These are phyloP conservation scores for Phytophthora constricta DNA, from an alignment of 352 stramenopile genomes.

Conservation along the genomic window DNA sequence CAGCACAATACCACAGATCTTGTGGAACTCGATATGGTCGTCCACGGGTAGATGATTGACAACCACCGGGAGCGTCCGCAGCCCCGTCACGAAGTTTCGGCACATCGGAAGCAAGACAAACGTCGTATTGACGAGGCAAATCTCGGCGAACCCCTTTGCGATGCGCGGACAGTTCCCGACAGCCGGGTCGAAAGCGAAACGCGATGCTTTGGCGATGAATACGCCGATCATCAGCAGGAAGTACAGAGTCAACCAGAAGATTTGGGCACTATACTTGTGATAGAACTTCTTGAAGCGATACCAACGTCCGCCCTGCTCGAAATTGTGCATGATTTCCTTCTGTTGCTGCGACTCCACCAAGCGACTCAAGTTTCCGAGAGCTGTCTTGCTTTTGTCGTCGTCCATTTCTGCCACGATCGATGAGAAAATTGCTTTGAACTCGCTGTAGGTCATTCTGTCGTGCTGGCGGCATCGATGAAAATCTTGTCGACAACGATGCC, in stretches of 20 bases:
- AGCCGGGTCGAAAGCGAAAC: constrained; percentile 50
- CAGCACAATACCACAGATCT: constrained; percentile 78
- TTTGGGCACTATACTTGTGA: constrained; percentile 55
- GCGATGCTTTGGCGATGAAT: constrained; percentile 55
- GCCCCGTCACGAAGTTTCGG: constrained; percentile 63
- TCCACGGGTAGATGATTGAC: constrained; percentile 66
- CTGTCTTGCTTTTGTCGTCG: constrained; percentile 28
- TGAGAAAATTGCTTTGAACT: constrained; percentile 59
- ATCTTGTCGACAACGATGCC: constrained; percentile 57
- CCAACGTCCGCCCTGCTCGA: constrained; percentile 25
- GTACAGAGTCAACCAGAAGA: constrained; percentile 60
- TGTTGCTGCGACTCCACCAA: constrained; percentile 9
- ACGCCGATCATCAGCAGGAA: constrained; percentile 46
- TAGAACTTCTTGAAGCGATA: constrained; percentile 43
- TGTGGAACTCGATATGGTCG: constrained; percentile 75
- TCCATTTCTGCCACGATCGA: constrained; percentile 36
- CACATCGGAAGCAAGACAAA: constrained; percentile 83
- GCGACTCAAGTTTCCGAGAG: constrained; percentile 10
- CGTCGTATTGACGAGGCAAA: constrained; percentile 77
- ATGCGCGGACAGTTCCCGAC: constrained; percentile 61
- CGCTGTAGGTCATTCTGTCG: constrained; percentile 58
- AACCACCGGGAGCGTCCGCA: constrained; percentile 54
- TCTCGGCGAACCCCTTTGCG: constrained; percentile 74
- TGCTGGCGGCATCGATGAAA: constrained; percentile 48
- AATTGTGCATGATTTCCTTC: constrained; percentile 15